Evolutionary conservation across 257 asterid genomes (phyloP).

Genomic region (Nyctanthes arbortristis): DNA sequence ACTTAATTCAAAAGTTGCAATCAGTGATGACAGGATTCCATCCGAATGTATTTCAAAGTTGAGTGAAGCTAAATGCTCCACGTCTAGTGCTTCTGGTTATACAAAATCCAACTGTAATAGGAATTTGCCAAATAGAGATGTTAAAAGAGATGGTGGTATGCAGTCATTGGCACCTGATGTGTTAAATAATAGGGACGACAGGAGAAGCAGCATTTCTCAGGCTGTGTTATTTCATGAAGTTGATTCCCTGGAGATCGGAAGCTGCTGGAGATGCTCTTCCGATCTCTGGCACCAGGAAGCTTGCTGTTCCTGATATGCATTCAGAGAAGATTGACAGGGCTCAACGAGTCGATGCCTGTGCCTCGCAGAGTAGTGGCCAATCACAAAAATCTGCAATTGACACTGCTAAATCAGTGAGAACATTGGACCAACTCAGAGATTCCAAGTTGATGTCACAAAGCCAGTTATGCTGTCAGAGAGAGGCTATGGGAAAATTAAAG

Average conservation of each 20-base stretch:
- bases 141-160: constrained; percentile 28
- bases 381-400: constrained; percentile 31
- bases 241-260: constrained; percentile 30
- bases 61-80: constrained; percentile 27
- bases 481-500: constrained; percentile 44
- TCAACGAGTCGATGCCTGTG: constrained; percentile 29
- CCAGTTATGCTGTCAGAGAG: constrained; percentile 39
- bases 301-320: constrained; percentile 27
- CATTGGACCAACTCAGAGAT: constrained; percentile 47
- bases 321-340: constrained; percentile 29
- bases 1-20: constrained; percentile 24
- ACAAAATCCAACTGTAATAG: constrained; percentile 7
- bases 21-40: constrained; percentile 20
- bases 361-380: constrained; percentile 25
- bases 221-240: constrained; percentile 31
- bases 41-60: constrained; percentile 18
- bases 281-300: constrained; percentile 33
- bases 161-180: constrained; percentile 26
- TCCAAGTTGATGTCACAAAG: constrained; percentile 35
- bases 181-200: constrained; percentile 26
- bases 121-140: constrained; percentile 23
- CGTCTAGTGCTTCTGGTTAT: constrained; percentile 13
- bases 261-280: constrained; percentile 34
- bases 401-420: constrained; percentile 39
- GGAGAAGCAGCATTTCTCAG: constrained; percentile 25